These are phyloP conservation scores for Pseudopyricularia javanii DNA, from an alignment of 2,329 filamentous ascomycete genomes.

Conservation along the genomic window DNA sequence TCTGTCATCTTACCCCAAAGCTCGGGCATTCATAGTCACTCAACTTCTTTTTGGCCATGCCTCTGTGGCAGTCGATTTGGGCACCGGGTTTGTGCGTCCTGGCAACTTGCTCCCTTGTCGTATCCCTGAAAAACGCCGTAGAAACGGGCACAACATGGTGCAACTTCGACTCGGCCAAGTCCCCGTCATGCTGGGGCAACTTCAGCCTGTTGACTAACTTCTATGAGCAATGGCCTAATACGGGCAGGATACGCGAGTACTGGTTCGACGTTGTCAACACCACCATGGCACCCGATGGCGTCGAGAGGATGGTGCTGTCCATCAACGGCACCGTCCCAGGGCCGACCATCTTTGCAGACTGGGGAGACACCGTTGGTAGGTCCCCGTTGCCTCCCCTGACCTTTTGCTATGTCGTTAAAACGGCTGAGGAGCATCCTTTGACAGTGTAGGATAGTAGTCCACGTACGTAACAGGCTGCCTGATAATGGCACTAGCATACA, in stretches of 20 bases:
- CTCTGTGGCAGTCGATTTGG: no score
- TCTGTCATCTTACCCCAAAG: no score
- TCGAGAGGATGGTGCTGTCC: constrained; percentile 22
- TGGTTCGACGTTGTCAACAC: constrained; percentile 27
- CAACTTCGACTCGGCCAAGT: neutral
- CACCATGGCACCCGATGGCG: constrained; percentile 28
- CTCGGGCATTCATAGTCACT: no score
- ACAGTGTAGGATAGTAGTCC: constrained; percentile 40
- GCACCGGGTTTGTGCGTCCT: no score
- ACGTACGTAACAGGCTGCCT: constrained; percentile 52
- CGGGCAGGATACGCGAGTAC: constrained; percentile 37
- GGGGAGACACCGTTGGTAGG: constrained; percentile 18
- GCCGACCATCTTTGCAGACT: constrained; percentile 18
- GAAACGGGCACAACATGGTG: neutral
- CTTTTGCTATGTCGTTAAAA: constrained; percentile 29
- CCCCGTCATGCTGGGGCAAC: constrained; percentile 7
- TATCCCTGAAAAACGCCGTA: no score
- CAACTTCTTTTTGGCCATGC: no score
- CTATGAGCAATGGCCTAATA: constrained; percentile 23
- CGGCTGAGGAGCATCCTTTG: constrained; percentile 50
- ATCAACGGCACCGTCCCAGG: constrained; percentile 20
- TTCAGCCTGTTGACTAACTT: constrained; percentile 10
- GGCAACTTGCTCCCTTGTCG: no score
- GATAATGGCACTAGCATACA: constrained; percentile 31
- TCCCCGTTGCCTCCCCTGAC: constrained; percentile 6